Conservation (phyloP, 495 filamentous ascomycete species). For the Neurospora sp. region DNA sequence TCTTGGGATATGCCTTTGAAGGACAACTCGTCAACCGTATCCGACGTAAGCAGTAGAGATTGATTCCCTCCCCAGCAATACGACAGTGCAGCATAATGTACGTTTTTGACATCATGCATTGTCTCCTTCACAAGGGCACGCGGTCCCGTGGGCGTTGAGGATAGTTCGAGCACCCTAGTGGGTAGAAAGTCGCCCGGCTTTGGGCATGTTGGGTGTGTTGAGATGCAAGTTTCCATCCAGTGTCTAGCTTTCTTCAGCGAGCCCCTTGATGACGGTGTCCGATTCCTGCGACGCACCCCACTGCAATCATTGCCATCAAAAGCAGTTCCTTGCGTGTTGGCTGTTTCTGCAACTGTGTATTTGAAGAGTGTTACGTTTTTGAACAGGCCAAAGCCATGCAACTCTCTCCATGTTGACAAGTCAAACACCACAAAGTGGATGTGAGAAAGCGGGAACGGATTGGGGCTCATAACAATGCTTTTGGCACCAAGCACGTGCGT, state of each 20-base stretch:
- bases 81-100: background rate
- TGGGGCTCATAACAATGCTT: background rate
- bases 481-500: background rate
- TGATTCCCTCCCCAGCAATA: background rate
- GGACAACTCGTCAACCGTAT: background rate
- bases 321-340: no score
- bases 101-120: background rate
- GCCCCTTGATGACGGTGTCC: background rate
- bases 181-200: background rate
- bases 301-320: no score
- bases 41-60: background rate
- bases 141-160: background rate
- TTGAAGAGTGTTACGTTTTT: background rate
- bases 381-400: background rate
- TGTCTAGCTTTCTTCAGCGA: background rate
- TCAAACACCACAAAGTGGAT: background rate
- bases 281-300: background rate
- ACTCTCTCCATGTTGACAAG: background rate
- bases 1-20: background rate
- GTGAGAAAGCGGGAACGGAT: background rate
- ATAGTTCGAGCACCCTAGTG: background rate
- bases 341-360: background rate
- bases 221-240: background rate
- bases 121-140: background rate
- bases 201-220: background rate